Percentiles rank a stretch among this genome's conserved stretches.
phyloP scores from a whole-genome alignment of 345 rosid species.

The Geranium rotundifolium region DNA sequence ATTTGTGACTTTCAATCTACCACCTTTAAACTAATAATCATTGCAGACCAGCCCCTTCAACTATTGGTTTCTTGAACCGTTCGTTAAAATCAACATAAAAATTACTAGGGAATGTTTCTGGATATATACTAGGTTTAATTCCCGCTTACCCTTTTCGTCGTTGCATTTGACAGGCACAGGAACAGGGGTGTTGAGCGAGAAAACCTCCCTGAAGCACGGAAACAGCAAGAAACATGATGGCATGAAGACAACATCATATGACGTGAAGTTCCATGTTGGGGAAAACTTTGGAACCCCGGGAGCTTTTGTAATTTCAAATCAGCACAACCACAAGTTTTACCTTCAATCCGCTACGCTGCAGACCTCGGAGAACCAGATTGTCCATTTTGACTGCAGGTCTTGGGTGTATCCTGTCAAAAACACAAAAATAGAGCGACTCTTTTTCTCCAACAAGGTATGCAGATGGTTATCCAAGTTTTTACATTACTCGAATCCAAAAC shows the following conservation, averaged over 20 bases:
- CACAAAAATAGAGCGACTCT: constrained; percentile 28
- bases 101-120: too few relatives aligned
- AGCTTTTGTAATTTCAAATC: constrained; percentile 33
- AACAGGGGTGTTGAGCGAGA: constrained; percentile 34
- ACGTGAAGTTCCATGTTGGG: constrained; percentile 23
- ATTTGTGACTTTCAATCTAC: too few relatives aligned
- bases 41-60: too few relatives aligned
- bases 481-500: neutral
- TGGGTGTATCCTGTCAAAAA: constrained; percentile 43
- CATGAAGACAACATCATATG: constrained; percentile 18
- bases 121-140: too few relatives aligned
- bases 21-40: too few relatives aligned
- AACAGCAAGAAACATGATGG: constrained; percentile 22
- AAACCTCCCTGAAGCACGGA: constrained; percentile 24
- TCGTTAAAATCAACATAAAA: too few relatives aligned
- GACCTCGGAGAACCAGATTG: constrained; percentile 2
- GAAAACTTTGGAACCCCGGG: constrained; percentile 39
- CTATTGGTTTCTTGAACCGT: too few relatives aligned
- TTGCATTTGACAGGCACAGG: constrained; percentile 20
- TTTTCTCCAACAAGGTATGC: constrained; percentile 40
- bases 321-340: constrained; percentile 38
- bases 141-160: neutral
- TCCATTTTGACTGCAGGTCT: constrained; percentile 44
- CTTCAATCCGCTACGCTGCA: constrained; percentile 31
- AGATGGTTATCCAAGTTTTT: too few relatives aligned